Conservation (phyloP, 495 filamentous ascomycete genomes). For the Terfezia claveryi region DNA sequence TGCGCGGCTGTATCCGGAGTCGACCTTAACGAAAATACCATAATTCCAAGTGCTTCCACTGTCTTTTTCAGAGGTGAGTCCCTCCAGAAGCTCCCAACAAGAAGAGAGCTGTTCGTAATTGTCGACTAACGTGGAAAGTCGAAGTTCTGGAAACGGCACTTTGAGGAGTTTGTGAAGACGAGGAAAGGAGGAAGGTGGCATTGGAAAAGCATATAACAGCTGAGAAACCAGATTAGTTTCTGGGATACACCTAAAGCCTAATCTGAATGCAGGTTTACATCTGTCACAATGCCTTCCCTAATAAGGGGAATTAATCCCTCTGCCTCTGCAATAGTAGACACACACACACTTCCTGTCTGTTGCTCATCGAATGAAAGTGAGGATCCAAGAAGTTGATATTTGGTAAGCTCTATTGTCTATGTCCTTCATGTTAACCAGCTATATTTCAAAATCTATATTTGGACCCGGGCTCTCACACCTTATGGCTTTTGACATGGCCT, state of each 20-base stretch:
- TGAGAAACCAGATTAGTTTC: slow-evolving; percentile 10
- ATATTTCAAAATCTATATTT: background rate
- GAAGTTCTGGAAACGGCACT: slow-evolving; percentile 27
- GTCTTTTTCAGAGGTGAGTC: slow-evolving; percentile 13
- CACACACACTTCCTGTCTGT: slow-evolving; percentile 34
- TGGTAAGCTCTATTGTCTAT: slow-evolving; percentile 50
- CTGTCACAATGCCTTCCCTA: slow-evolving; percentile 11
- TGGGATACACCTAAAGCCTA: no score
- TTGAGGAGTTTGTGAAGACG: slow-evolving; percentile 33
- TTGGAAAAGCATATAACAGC: slow-evolving; percentile 57
- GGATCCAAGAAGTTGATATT: slow-evolving; percentile 36
- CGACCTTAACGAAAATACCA: slow-evolving; percentile 50
- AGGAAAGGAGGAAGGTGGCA: slow-evolving; percentile 36
- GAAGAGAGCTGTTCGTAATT: slow-evolving; percentile 37
- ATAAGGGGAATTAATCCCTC: slow-evolving; percentile 41
- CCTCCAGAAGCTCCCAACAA: slow-evolving; percentile 22
- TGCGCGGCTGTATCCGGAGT: slow-evolving; percentile 56
- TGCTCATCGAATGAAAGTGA: slow-evolving; percentile 22
- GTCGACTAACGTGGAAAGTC: slow-evolving; percentile 50
- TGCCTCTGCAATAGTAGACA: slow-evolving; percentile 59
- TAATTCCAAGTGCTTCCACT: slow-evolving; percentile 15
- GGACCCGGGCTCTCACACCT: slow-evolving; percentile 27
- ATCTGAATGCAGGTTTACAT: slow-evolving; percentile 1
- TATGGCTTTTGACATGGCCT: slow-evolving; percentile 74
- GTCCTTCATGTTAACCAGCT: slow-evolving; percentile 1